Percentiles rank a stretch among this genome's conserved stretches.
Conservation (phyloP, 441 rosid genomes). For the Syzygium malaccense region DNA sequence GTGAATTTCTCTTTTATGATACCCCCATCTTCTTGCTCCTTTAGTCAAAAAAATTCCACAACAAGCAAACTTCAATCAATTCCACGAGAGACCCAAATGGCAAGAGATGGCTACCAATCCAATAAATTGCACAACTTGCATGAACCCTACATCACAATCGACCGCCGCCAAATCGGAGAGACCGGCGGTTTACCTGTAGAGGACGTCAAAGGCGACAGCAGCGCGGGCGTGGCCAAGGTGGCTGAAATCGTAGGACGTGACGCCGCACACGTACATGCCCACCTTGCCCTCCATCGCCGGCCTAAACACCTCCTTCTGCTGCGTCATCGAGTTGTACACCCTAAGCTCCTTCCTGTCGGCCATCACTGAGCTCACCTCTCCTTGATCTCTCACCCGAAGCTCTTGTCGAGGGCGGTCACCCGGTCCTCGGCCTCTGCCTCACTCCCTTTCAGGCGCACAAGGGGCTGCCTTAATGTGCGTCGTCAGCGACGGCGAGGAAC, state of each 20-base stretch:
- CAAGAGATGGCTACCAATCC: not conserved
- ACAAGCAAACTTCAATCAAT: not conserved
- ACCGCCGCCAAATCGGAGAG: not conserved
- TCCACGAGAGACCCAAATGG: not conserved
- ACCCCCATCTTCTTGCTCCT: not conserved
- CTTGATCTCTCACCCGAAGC: not conserved
- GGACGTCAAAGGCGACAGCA: slow-evolving; percentile 77
- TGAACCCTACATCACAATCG: not conserved
- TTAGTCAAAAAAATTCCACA: not conserved
- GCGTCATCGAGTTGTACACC: slow-evolving; percentile 66
- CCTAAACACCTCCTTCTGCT: slow-evolving; percentile 46
- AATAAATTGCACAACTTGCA: not conserved
- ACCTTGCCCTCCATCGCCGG: slow-evolving; percentile 59
- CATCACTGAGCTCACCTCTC: not conserved
- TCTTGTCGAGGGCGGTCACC: no score
- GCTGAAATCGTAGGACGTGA: slow-evolving; percentile 85
- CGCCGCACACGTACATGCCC: slow-evolving; percentile 86
- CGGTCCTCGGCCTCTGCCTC: no score
- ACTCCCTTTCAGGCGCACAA: no score
- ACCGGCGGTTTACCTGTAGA: slow-evolving; percentile 41
- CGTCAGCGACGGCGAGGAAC: no score
- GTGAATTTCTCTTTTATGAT: not conserved
- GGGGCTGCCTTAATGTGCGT: no score
- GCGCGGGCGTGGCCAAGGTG: slow-evolving; percentile 97
- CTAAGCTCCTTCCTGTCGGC: slow-evolving; percentile 33